Base-by-base conservation (phyloP, 805 yeast species). In the Candida ortonii region DNA sequence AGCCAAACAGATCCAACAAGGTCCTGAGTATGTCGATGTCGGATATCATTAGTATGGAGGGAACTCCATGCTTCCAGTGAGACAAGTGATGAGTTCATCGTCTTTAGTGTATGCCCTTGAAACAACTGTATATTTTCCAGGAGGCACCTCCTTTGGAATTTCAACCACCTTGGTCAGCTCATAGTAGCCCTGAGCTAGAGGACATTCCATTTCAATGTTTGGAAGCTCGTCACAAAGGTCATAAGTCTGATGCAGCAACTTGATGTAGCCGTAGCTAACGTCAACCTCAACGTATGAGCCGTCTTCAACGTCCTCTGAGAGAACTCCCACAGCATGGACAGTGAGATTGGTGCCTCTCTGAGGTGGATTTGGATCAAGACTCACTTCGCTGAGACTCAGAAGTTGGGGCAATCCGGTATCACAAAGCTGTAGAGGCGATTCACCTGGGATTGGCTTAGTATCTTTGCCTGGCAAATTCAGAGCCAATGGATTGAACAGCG, bases 241-340 rank as follows among this genome's bases (percentile, higher is more conserved):
- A 58, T 81, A 84, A n/a, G 94, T 85, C 57, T 88, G 90, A 50
- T 86, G 82, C 34, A 93, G 64, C 38, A 93, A 71, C 49, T 84
- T 84, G 62, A 93, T 89, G 64, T 84, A 89, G 5, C 97, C 98
- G 53, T 88, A 83, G 46, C 84, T 74, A 14, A 93, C 97, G 47
- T 87, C 94, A 18, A 93, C 90, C 47, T 89, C 96, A 32, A 93
- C 94, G 52, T 89, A 93, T 0, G 97, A 85, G 21, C 98, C 98
- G 13, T 86, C 90, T 18, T 59, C 75, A 22, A 93, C 65, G 7
- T 67, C 67, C 32, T 70, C 56, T 15, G 65, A 41, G 33, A 90
- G 62, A 22, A 57, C 56, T 3, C 96, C 98, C 5, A 67, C 58
- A 3, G 96, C 98, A 14, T 70, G 55, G 37, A 93, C 76, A 6